A percentile compares a stretch with the other conserved stretches of the same genome.
Evolutionary conservation across 495 filamentous ascomycete genomes (phyloP).

Genomic region (Thozetella sp.): DNA sequence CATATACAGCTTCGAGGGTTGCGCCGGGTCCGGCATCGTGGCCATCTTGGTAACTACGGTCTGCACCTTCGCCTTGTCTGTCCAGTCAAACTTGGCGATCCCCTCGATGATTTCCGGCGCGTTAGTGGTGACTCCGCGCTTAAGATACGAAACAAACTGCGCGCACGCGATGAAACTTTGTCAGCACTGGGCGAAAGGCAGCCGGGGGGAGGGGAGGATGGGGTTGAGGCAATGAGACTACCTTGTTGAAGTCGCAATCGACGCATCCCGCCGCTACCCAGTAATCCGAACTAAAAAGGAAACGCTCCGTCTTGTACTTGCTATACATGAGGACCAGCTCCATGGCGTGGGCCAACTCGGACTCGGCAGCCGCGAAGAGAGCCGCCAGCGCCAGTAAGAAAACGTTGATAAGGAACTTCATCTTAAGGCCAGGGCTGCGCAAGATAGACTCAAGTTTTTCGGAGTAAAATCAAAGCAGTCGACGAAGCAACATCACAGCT

Average conservation of each 20-base stretch:
- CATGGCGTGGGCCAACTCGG: background rate
- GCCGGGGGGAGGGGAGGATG: background rate
- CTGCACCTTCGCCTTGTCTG: background rate
- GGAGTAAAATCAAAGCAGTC: too few species aligned
- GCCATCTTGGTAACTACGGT: background rate
- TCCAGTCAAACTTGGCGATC: background rate
- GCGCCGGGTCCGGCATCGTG: background rate
- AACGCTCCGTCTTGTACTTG: background rate
- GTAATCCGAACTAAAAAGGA: background rate
- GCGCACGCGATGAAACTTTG: background rate
- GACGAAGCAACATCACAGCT: too few species aligned
- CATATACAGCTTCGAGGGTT: background rate
- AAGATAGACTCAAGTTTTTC: background rate
- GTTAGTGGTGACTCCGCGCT: background rate
- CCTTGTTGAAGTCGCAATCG: background rate
- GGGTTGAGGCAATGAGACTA: background rate
- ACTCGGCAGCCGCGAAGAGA: background rate
- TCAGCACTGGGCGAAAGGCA: background rate
- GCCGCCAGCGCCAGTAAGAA: background rate
- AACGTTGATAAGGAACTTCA: background rate
- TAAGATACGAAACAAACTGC: background rate
- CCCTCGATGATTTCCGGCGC: background rate
- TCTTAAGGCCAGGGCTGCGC: background rate
- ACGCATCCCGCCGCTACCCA: background rate
- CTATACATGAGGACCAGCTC: background rate